Base-by-base conservation (phyloP, 371 early-diverging fungal species). In the Dinochytrium kinnereticum region DNA sequence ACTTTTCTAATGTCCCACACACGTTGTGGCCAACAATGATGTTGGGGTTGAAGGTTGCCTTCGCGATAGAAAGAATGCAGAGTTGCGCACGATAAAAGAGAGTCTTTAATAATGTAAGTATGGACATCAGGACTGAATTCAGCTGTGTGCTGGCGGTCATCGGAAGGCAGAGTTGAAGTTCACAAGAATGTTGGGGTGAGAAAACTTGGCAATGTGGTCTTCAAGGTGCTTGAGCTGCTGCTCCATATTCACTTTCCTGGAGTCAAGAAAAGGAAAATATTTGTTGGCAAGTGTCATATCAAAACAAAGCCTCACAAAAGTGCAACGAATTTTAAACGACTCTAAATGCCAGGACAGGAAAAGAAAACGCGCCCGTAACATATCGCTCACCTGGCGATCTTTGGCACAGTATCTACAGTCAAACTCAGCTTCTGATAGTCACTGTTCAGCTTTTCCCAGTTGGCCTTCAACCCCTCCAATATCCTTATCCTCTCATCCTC, bases 361-460 rank as follows among this genome's bases (percentile, higher is more conserved):
- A n/a, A n/a, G n/a, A n/a, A n/a, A n/a, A n/a, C n/a, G n/a, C n/a
- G n/a, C n/a, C n/a, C n/a, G n/a, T n/a, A n/a, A n/a, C n/a, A n/a
- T n/a, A n/a, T 24, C 24, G 3, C 36, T 30, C 28, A 85, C 85
- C 84, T 79, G 3, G 84, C 80, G 74, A 87, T 87, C 74, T 87
- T 87, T 30, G 87, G 87, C 36, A 87, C 84, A 2, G 87, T 87
- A 59, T 87, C 87, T 17, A 85, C 84, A 13, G 86, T 86, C 75
- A 87, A 69, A 64, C 82, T 81, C 70, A 87, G 67, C 57, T 78
- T 79, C 76, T 83, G 83, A 70, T 87, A 87, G 38, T 87, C 87
- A 24, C 51, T 55, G 68, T 84, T 85, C 40, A 87, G 76, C 75
- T 83, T 79, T 37, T 78, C 76, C 85, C 83, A 86, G 66, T 87